Evolutionary conservation across 495 filamentous ascomycete species (phyloP).

Genomic region (Xylaria cubensis): DNA sequence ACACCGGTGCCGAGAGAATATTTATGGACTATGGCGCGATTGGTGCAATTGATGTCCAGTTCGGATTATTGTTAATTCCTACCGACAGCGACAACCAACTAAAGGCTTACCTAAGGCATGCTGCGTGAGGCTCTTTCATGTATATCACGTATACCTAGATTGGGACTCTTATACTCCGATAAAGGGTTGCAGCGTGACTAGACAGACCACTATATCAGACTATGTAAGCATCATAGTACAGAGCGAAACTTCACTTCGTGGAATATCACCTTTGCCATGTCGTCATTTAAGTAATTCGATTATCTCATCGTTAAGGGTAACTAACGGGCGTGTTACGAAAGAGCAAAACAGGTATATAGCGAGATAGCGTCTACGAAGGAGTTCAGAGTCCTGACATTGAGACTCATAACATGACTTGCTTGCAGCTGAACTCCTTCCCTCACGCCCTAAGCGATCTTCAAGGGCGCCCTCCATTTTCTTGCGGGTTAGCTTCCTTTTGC

Average conservation of each 20-base stretch:
- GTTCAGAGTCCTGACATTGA: too few relatives aligned
- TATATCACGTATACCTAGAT: background rate
- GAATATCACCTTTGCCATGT: background rate
- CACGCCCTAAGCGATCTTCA: background rate
- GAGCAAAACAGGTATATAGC: too few relatives aligned
- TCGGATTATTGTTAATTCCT: background rate
- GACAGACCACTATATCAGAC: background rate
- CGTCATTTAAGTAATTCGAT: too few relatives aligned
- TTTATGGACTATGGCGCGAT: background rate
- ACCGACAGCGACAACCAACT: background rate
- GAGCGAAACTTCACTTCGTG: background rate
- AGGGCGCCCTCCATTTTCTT: background rate
- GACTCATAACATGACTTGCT: background rate
- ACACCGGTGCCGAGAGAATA: background rate
- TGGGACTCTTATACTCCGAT: background rate
- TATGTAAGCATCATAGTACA: background rate
- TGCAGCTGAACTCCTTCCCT: background rate
- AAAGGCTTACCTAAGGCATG: background rate
- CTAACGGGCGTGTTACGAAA: background rate
- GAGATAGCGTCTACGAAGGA: too few relatives aligned
- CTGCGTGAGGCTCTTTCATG: background rate
- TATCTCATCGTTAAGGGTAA: background rate
- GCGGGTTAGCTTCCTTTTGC: background rate
- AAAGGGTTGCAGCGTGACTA: background rate
- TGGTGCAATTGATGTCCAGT: background rate